Evolutionary conservation across 345 rosid genomes (phyloP).

Genomic region (Microthlaspi erraticum): DNA sequence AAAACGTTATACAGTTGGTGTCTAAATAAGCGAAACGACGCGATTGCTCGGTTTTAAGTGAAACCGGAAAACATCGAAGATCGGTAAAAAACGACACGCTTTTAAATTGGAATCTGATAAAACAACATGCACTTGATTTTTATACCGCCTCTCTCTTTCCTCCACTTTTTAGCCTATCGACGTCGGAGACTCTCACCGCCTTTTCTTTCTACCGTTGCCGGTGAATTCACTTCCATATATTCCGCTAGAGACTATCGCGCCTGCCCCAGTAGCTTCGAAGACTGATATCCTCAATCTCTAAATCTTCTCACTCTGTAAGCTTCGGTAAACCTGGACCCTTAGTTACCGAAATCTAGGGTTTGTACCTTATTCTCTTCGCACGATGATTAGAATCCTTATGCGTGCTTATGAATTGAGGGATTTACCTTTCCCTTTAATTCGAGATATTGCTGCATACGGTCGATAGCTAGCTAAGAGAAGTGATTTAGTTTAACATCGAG

Average conservation of each 20-base stretch:
- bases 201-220: neutral
- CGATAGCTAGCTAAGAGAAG: neutral
- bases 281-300: neutral
- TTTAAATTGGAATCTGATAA: conserved; percentile 21
- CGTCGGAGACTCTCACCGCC: conserved; percentile 39
- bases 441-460: neutral
- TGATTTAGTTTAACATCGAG: no score
- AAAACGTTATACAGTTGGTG: neutral
- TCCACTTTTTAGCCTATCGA: conserved; percentile 10
- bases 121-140: conserved; percentile 21
- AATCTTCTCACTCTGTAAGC: conserved; percentile 33
- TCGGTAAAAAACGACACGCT: conserved; percentile 22
- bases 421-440: neutral
- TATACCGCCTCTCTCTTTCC: conserved; percentile 13
- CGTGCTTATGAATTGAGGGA: neutral
- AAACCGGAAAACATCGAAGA: neutral
- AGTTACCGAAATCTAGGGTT: conserved; percentile 41
- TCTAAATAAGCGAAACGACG: neutral
- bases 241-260: neutral
- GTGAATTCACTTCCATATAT: neutral
- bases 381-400: neutral
- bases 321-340: conserved; percentile 10
- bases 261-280: neutral
- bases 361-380: conserved; percentile 1
- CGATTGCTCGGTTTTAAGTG: neutral